Base-by-base conservation (phyloP, 2,329 filamentous ascomycete genomes). In the Pseudogymnoascus sp. region DNA sequence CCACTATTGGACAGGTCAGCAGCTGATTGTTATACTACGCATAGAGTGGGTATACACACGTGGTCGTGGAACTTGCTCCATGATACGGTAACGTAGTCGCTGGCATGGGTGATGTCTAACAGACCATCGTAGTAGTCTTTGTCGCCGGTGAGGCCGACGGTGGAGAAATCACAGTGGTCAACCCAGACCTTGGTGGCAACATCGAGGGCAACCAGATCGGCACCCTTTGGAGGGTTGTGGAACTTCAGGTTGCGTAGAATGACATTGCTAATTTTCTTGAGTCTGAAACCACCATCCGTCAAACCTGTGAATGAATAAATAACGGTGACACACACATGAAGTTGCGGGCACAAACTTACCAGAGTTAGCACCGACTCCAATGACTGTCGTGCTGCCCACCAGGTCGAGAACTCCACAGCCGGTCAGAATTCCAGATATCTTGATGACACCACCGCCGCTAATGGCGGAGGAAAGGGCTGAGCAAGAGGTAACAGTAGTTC, bases 191-290 rank as follows among this genome's bases (percentile, higher is more conserved):
- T 77, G 28, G 68, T 72, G 4, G 74, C 70, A 3, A 67, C 67
- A 64, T 80, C 76, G 31, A 80, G 74, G 43, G 75, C 77, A 60
- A 84, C 75, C 48, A 80, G 77, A 67, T 83, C 81, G 63, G 78
- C 80, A 61, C 77, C 75, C 11, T 74, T 69, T 3, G 76, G 74
- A 10, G 81, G 77, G 54, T 74, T 70, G 69, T 78, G 79, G 67
- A 83, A 76, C 64, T 77, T 78, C 21, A 83, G 69, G 73, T 83
- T 83, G 31, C 79, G 79, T 65, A 83, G 72, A 66, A 83, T 81
- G 67, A 83, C 79, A 69, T 83, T 83, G 64, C 73, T 77, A 25
- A 73, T 73, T 14, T 74, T 71, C 69, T 79, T 79, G 68, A 82
- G 74, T 45, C 76, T 77, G 64, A 83, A 74, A 3, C 77, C 78